These are phyloP conservation scores for Byssoonygena ceratinophila DNA, from an alignment of 2,329 filamentous ascomycete genomes.

Conservation along the genomic window DNA sequence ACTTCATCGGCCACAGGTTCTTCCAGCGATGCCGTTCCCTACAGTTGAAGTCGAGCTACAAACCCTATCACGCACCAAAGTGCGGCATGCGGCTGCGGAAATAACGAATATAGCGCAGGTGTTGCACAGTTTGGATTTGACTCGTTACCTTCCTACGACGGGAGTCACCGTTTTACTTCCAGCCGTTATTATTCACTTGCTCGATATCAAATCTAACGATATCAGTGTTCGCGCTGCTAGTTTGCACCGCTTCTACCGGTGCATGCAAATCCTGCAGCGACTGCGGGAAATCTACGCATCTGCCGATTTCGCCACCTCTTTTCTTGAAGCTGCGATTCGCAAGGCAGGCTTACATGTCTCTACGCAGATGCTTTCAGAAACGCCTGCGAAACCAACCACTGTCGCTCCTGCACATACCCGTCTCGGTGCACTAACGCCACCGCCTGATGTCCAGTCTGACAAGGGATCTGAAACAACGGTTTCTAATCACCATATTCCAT, in stretches of 20 bases:
- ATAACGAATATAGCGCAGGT: constrained; percentile 77
- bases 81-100: constrained; percentile 70
- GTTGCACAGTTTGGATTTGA: constrained; percentile 60
- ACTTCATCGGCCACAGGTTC: constrained; percentile 79
- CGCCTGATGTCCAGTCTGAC: constrained; percentile 32
- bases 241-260: constrained; percentile 73
- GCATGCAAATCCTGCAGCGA: constrained; percentile 82
- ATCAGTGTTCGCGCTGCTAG: constrained; percentile 61
- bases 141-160: constrained; percentile 73
- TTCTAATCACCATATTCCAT: constrained; percentile 21
- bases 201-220: constrained; percentile 80
- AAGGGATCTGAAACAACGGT: constrained; percentile 33
- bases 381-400: constrained; percentile 16
- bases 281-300: constrained; percentile 83
- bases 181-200: constrained; percentile 84
- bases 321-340: constrained; percentile 81
- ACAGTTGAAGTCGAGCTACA: constrained; percentile 57
- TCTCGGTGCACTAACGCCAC: constrained; percentile 31
- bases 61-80: constrained; percentile 69
- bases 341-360: constrained; percentile 71
- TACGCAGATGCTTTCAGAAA: constrained; percentile 28
- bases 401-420: constrained; percentile 13
- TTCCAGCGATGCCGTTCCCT: constrained; percentile 57
- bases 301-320: constrained; percentile 90
- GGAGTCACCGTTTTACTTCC: constrained; percentile 85